Conservation (phyloP, 2,329 filamentous ascomycete species). For the Fusarium sp. region DNA sequence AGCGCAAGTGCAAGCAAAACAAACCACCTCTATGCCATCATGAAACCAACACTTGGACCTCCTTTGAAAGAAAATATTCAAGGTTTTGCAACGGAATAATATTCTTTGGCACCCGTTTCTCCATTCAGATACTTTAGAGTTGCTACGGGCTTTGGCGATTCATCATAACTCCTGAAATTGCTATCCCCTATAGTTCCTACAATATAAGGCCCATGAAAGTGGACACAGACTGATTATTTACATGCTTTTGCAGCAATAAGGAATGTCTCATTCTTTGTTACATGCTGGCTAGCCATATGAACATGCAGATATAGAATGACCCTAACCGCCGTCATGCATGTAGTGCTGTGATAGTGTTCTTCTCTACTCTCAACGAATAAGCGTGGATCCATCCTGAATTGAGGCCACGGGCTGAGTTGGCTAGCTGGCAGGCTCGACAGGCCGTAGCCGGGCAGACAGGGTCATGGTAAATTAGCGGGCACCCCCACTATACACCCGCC, state of each 20-base stretch:
- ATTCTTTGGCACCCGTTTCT: background rate
- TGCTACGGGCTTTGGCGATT: background rate
- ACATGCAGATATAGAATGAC: background rate
- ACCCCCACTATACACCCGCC: constrained; percentile 27
- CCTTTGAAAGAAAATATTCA: background rate
- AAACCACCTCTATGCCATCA: background rate
- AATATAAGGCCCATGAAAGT: background rate
- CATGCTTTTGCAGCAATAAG: background rate
- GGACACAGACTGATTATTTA: background rate
- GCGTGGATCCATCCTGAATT: background rate
- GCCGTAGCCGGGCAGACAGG: background rate
- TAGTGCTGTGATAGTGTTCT: background rate
- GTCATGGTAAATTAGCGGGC: constrained; percentile 9
- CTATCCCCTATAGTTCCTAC: background rate
- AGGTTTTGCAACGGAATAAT: background rate
- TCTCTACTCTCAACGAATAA: background rate
- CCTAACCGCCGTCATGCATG: background rate
- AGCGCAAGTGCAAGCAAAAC: constrained; percentile 15
- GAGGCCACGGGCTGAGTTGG: background rate
- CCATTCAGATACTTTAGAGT: background rate
- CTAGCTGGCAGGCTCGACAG: background rate
- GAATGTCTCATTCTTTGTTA: background rate
- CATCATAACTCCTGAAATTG: background rate
- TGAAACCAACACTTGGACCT: background rate
- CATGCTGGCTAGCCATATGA: background rate